phyloP scores from a whole-genome alignment of 2,329 filamentous ascomycete species.

The Albophoma yamanashiensis region DNA sequence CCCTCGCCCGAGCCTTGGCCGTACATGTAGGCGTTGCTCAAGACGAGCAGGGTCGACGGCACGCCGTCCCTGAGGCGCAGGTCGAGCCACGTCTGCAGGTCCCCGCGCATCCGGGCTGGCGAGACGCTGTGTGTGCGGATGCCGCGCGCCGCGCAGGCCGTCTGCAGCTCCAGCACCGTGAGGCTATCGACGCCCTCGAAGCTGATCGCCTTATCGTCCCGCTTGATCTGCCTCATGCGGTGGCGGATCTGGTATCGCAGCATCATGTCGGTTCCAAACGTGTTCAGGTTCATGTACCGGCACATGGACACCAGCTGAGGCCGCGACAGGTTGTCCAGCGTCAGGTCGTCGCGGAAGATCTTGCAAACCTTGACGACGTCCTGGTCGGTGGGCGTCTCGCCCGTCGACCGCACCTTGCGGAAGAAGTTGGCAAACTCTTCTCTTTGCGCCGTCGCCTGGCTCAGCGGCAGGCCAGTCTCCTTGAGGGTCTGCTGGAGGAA shows the following conservation, averaged over 20 bases:
- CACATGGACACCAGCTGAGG: slow-evolving; percentile 97
- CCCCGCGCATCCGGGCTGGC: slow-evolving; percentile 75
- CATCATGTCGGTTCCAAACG: slow-evolving; percentile 96
- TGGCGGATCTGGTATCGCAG: slow-evolving; percentile 94
- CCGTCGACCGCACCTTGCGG: slow-evolving; percentile 86
- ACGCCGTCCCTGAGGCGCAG: slow-evolving; percentile 87
- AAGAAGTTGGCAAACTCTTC: slow-evolving; percentile 97
- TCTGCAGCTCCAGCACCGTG: slow-evolving; percentile 87
- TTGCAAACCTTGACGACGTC: slow-evolving; percentile 99
- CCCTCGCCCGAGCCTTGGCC: slow-evolving; percentile 81
- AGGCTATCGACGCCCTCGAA: slow-evolving; percentile 90
- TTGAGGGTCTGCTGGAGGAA: slow-evolving; percentile 83
- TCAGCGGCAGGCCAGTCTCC: slow-evolving; percentile 88
- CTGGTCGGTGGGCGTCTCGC: slow-evolving; percentile 74
- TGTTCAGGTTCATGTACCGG: slow-evolving; percentile 95
- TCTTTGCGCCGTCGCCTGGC: slow-evolving; percentile 70
- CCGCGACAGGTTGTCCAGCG: slow-evolving; percentile 89
- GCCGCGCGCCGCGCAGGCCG: slow-evolving; percentile 81
- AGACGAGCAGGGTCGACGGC: slow-evolving; percentile 88
- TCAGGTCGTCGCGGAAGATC: slow-evolving; percentile 96
- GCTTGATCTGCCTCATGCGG: slow-evolving; percentile 98
- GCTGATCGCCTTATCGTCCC: slow-evolving; percentile 87
- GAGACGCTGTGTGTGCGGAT: slow-evolving; percentile 89
- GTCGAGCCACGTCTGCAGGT: slow-evolving; percentile 89
- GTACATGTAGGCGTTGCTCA: slow-evolving; percentile 98